Percentiles rank a stretch among this genome's conserved stretches.
Conservation (phyloP, 495 filamentous ascomycete genomes). For the Aspergillus biplanus region DNA sequence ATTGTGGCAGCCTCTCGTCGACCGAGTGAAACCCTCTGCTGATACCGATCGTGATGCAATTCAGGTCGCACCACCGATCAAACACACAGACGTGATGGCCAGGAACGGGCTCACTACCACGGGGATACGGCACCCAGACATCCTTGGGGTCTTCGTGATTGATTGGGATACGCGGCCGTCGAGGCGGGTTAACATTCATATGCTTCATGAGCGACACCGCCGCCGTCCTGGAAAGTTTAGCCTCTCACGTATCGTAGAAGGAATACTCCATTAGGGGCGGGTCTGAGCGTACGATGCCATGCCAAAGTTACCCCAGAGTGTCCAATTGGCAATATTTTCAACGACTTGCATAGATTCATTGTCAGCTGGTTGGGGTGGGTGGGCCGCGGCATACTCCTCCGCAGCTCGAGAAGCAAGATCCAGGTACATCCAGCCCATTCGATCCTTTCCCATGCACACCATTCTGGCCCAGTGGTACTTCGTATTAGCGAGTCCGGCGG, state of each 20-base stretch:
- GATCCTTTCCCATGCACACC: constrained; percentile 34
- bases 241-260: neutral
- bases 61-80: constrained; percentile 32
- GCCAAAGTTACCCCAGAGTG: constrained; percentile 40
- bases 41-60: constrained; percentile 30
- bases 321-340: constrained; percentile 27
- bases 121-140: constrained; percentile 38
- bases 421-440: constrained; percentile 35
- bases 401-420: constrained; percentile 29
- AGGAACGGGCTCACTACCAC: constrained; percentile 20
- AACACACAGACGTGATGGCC: constrained; percentile 36
- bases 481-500: neutral
- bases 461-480: constrained; percentile 20
- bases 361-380: constrained; percentile 19
- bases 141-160: constrained; percentile 29
- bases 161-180: constrained; percentile 19
- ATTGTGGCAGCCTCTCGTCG: constrained; percentile 22
- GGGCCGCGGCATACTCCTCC: constrained; percentile 23
- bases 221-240: constrained; percentile 27
- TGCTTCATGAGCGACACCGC: constrained; percentile 36
- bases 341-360: constrained; percentile 11
- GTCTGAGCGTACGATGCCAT: constrained; percentile 31
- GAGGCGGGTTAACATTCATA: constrained; percentile 20
- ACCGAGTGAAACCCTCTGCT: constrained; percentile 31
- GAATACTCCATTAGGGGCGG: neutral